Base-by-base conservation (phyloP, 2,329 filamentous ascomycete genomes). In the Akanthomyces lecanii region DNA sequence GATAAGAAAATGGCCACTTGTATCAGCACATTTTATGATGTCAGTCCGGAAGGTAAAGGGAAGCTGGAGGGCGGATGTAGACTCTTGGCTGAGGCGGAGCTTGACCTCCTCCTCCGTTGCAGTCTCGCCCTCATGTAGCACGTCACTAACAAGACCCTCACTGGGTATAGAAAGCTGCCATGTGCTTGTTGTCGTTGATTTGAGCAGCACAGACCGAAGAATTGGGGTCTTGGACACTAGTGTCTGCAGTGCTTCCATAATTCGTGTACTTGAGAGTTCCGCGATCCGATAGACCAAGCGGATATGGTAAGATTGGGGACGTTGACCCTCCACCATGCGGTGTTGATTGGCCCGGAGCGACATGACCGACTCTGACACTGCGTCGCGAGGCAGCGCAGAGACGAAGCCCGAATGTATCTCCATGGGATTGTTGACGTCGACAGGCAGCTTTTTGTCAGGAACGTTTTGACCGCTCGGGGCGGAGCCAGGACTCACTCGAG, bases 241-340 rank as follows among this genome's bases (percentile, higher is more conserved):
- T 1, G 69, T 70, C 38, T 23, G 50, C 2, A 62, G 33, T 7
- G 42, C 51, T 4, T 48, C 44, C 33, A 40, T 25, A 11, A 62
- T 62, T 7, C 12, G 50, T 5, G 59, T 30, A 23, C 33, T 21
- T 11, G 59, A 21, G 3, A 62, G 5, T 11, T 18, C 25, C 16
- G 65, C 63, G 48, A 74, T 60, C 5, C 69, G 68, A 56, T 75
- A 76, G 12, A 71, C 68, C 55, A 75, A 67, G 47, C 73, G 72
- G 60, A 70, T 70, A 47, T 73, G 69, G 64, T 75, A 76, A 11
- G 74, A 75, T 63, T 75, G 73, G 11, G 72, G 70, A 25, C 74
- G 69, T 42, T 67, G 65, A 10, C 74, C 74, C n/a, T 67, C 63
- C 4, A 70, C 71, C 18, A 72, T 71, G 18, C 73, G 65, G 45